A percentile compares a stretch with the other conserved stretches of the same genome.
Conservation (phyloP, 2,329 filamentous ascomycete species). For the Zarea fungicola region DNA sequence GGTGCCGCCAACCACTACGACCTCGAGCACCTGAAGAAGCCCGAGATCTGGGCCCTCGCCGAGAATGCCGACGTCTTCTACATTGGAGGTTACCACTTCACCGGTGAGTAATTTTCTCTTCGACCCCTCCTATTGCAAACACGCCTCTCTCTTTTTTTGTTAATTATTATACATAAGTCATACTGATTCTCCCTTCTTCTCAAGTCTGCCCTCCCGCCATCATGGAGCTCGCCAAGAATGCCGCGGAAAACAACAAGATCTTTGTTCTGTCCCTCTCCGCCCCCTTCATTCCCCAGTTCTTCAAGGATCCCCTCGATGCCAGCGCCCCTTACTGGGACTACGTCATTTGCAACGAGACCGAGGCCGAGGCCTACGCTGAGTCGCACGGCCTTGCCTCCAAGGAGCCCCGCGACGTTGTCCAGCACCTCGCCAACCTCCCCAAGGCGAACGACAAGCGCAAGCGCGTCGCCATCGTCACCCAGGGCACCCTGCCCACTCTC, state of each 20-base stretch:
- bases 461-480: constrained; percentile 86
- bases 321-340: constrained; percentile 91
- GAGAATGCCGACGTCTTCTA: constrained; percentile 87
- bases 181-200: neutral
- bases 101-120: constrained; percentile 40
- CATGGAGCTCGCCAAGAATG: constrained; percentile 84
- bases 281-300: constrained; percentile 94
- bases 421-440: constrained; percentile 77
- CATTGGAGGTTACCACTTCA: constrained; percentile 95
- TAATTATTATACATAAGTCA: neutral
- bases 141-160: neutral
- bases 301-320: constrained; percentile 90
- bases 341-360: constrained; percentile 94
- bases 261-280: constrained; percentile 91
- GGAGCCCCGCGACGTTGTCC: constrained; percentile 79
- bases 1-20: constrained; percentile 97
- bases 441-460: constrained; percentile 86
- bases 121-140: neutral
- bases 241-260: constrained; percentile 80
- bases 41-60: constrained; percentile 86
- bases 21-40: constrained; percentile 84
- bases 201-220: constrained; percentile 83
- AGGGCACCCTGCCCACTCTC: constrained; percentile 87
- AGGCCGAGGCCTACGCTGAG: constrained; percentile 83
- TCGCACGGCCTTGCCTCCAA: constrained; percentile 69